Evolutionary conservation across 2,329 filamentous ascomycete species (phyloP).

Genomic region (Penicillium sp.): DNA sequence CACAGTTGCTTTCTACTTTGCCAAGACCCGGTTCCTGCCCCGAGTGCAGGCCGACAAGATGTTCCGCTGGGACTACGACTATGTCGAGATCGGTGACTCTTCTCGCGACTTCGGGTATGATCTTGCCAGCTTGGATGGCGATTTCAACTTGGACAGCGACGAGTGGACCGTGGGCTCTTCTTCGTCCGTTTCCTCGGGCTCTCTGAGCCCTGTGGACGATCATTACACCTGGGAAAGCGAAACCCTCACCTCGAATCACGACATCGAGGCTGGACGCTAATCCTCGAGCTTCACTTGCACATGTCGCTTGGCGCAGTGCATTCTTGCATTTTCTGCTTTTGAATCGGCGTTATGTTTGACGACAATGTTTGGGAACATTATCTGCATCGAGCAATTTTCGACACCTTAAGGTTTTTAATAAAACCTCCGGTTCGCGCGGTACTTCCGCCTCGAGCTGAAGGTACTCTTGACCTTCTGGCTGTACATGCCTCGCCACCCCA

Average conservation of each 20-base stretch:
- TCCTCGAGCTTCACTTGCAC: conserved; percentile 17
- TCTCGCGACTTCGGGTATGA: conserved; percentile 52
- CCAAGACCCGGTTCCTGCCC: conserved; percentile 76
- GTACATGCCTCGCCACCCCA: conserved; percentile 37
- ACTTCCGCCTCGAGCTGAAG: conserved; percentile 22
- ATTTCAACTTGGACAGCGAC: conserved; percentile 66
- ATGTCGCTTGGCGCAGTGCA: conserved; percentile 22
- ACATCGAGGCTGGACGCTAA: conserved; percentile 42
- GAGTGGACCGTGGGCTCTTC: conserved; percentile 89
- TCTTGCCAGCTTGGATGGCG: conserved; percentile 56
- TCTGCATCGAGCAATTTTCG: conserved; percentile 41
- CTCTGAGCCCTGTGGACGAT: conserved; percentile 62
- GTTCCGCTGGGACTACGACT: conserved; percentile 94
- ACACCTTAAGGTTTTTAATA: conserved; percentile 41
- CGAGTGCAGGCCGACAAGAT: conserved; percentile 79
- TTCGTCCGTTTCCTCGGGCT: conserved; percentile 68
- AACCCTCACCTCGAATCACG: conserved; percentile 37
- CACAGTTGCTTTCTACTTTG: conserved; percentile 75
- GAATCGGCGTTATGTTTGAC: conserved; percentile 39
- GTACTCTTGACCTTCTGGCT: conserved; percentile 28
- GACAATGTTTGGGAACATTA: conserved; percentile 35
- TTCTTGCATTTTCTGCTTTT: conserved; percentile 30
- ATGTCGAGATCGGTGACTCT: conserved; percentile 76
- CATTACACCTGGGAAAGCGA: conserved; percentile 49
- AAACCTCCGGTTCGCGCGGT: conserved; percentile 25